A percentile compares a stretch with the other conserved stretches of the same genome.
Evolutionary conservation across 768 basidiomycete species (phyloP).

Genomic region (Podaxis sp.): DNA sequence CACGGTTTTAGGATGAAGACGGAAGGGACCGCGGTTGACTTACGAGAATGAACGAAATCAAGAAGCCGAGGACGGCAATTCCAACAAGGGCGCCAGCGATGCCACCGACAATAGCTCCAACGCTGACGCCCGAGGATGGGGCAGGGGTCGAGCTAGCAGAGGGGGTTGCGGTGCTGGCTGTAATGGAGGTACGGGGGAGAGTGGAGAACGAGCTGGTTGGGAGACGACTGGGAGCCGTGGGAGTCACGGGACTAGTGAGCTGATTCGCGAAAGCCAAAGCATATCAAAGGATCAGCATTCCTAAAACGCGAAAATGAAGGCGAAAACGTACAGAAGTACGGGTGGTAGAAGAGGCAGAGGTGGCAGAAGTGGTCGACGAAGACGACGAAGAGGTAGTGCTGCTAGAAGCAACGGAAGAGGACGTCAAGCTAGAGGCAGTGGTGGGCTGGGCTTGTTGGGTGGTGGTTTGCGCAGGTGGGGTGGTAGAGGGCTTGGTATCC

Average conservation of each 20-base stretch:
- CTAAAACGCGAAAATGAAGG: no score
- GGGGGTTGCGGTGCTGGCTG: conserved; percentile 6
- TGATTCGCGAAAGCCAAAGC: conserved; percentile 1
- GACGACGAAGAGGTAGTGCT: conserved; percentile 17
- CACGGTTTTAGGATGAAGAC: neutral
- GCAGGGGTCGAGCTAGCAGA: conserved; percentile 12
- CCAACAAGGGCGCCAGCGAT: conserved; percentile 37
- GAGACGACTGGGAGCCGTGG: conserved; percentile 10
- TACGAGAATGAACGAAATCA: conserved; percentile 42
- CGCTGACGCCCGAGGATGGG: conserved; percentile 26
- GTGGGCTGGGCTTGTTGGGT: neutral
- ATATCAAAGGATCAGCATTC: neutral
- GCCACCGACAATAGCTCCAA: conserved; percentile 45
- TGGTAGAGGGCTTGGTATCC: conserved; percentile 13
- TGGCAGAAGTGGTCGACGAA: conserved; percentile 12
- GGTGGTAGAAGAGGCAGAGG: neutral
- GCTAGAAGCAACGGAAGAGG: conserved; percentile 19
- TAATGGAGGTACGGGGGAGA: conserved; percentile 10
- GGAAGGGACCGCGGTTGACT: conserved; percentile 13
- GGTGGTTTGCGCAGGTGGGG: neutral
- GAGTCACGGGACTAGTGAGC: conserved; percentile 16
- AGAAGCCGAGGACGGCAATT: conserved; percentile 35
- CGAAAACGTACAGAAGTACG: no score
- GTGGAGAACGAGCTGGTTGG: conserved; percentile 10
- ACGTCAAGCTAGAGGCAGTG: conserved; percentile 12